phyloP scores from a whole-genome alignment of 139 green algal species.

The Pseudopediastrum boryanum region DNA sequence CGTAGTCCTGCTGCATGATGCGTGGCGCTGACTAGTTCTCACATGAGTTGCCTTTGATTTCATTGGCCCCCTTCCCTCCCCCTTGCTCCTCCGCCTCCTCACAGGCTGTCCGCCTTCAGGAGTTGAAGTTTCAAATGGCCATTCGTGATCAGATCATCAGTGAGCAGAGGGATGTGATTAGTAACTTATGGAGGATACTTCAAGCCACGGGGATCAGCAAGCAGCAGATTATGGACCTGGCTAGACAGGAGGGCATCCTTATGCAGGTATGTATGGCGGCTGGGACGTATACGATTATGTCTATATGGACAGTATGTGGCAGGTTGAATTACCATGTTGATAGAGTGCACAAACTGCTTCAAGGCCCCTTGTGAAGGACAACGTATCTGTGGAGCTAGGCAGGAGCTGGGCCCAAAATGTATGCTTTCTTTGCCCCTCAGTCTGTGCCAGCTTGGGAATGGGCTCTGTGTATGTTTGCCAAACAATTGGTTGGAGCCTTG shows the following conservation, averaged over 20 bases:
- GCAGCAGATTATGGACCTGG: slow-evolving; percentile 51
- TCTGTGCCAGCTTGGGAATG: slow-evolving; percentile 5
- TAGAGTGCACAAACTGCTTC: not conserved
- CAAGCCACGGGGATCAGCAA: slow-evolving; percentile 53
- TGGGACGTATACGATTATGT: not conserved
- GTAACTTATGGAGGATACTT: slow-evolving; percentile 72
- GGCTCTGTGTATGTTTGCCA: too few relatives aligned
- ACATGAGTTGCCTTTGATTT: too few relatives aligned
- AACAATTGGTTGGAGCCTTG: too few relatives aligned
- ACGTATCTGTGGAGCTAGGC: not conserved
- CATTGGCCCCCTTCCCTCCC: not conserved
- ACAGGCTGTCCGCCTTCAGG: slow-evolving; percentile 53
- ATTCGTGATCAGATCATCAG: slow-evolving; percentile 76
- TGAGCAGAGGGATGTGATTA: slow-evolving; percentile 71
- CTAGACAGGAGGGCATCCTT: slow-evolving; percentile 55
- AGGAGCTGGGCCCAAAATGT: not conserved
- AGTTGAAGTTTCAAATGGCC: slow-evolving; percentile 77
- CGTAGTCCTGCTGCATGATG: too few relatives aligned
- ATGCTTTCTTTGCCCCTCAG: slow-evolving; percentile 2
- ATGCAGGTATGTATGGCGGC: slow-evolving; percentile 40
- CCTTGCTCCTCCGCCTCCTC: not conserved
- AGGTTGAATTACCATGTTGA: not conserved
- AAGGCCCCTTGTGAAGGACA: not conserved
- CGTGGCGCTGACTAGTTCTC: too few relatives aligned
- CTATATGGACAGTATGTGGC: not conserved